Evolutionary conservation across 805 yeast species (phyloP).

Genomic region (Lachancea fermentati): DNA sequence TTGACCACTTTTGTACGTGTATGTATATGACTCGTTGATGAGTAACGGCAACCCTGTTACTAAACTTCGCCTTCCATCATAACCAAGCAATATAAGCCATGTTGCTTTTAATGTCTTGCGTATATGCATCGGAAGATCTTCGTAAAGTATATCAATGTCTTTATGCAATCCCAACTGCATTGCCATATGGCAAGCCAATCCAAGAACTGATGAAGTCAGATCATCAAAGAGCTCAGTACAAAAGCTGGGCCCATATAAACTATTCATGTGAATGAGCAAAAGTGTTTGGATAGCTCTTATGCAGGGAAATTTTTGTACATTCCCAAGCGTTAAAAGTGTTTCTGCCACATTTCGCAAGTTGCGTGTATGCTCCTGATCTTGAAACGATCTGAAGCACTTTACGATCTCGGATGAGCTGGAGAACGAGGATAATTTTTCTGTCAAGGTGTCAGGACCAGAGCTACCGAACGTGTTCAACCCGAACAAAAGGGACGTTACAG

Average conservation of each 20-base stretch:
- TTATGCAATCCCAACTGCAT: slow-evolving; percentile 2
- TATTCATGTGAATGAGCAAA: not conserved
- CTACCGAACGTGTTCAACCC: not conserved
- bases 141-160: slow-evolving; percentile 1
- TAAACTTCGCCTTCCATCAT: slow-evolving; percentile 1
- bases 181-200: slow-evolving; percentile 1
- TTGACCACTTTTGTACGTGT: not conserved
- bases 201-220: not conserved
- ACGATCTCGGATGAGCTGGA: not conserved
- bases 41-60: not conserved
- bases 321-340: not conserved
- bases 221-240: not conserved
- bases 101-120: not conserved
- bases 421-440: not conserved
- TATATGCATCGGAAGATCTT: not conserved
- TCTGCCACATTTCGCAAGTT: not conserved
- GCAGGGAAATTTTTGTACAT: not conserved
- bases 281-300: not conserved
- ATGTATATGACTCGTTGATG: not conserved
- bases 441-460: not conserved
- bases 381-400: not conserved
- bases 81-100: not conserved
- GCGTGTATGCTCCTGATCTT: not conserved
- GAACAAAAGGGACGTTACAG: not conserved
- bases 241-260: not conserved